A percentile compares a stretch with the other conserved stretches of the same genome.
phyloP scores from a whole-genome alignment of 208 protist genomes.

The Tritrichomonas foetus region DNA sequence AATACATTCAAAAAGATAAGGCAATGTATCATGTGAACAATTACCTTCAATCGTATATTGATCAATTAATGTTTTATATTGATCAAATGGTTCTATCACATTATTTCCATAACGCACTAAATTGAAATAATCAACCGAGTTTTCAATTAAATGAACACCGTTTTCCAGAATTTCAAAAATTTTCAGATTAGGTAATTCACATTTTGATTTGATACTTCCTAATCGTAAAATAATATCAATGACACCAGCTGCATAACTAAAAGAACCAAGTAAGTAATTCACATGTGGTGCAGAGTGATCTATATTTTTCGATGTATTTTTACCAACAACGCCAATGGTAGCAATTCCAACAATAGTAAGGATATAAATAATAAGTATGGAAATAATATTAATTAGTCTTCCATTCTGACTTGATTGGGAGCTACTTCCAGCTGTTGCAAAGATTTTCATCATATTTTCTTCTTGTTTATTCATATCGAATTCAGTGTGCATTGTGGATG shows the following conservation, averaged over 20 bases:
- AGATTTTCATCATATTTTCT: background rate
- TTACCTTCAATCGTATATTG: too few relatives aligned
- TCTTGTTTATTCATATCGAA: background rate
- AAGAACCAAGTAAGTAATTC: background rate
- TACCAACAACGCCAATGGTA: too few relatives aligned
- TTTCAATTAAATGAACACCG: background rate
- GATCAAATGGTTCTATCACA: background rate
- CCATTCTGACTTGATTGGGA: background rate
- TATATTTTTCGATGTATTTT: background rate
- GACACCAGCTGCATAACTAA: background rate
- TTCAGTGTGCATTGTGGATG: background rate
- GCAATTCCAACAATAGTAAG: background rate
- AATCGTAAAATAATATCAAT: background rate
- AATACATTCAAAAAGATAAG: too few relatives aligned
- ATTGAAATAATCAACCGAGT: background rate
- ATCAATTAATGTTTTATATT: background rate
- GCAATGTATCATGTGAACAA: too few relatives aligned
- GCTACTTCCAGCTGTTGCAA: background rate
- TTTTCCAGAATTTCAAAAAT: too few relatives aligned
- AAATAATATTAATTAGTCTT: too few relatives aligned
- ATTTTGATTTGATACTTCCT: too few relatives aligned
- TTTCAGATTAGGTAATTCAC: too few relatives aligned
- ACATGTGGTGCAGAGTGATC: background rate
- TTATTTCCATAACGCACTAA: background rate
- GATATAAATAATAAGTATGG: background rate